phyloP scores from a whole-genome alignment of 805 yeast species.

The Wickerhamiella brachini region DNA sequence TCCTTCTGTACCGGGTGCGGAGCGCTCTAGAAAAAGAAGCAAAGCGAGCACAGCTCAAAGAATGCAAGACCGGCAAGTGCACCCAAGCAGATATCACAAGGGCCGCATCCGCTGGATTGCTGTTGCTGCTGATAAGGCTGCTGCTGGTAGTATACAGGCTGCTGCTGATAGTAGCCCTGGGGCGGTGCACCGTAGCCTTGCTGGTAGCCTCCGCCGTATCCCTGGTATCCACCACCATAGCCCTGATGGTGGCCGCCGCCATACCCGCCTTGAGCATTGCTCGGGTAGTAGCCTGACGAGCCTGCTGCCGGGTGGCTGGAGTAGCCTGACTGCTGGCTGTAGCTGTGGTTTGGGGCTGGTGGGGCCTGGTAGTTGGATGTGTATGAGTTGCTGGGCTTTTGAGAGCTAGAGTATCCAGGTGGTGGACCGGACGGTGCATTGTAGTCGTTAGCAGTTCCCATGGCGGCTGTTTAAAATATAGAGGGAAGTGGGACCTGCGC shows the following conservation, averaged over 20 bases:
- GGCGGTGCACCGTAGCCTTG: not conserved
- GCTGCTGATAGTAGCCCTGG: not conserved
- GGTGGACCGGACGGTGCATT: not conserved
- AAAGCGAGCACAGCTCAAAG: not conserved
- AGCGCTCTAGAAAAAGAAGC: not conserved
- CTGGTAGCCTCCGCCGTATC: not conserved
- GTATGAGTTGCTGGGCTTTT: not conserved
- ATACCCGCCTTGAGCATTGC: not conserved
- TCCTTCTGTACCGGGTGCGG: not conserved
- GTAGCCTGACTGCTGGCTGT: not conserved
- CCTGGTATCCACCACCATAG: not conserved
- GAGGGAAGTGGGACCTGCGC: not conserved
- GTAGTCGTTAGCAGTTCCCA: not conserved
- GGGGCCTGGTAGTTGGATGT: not conserved
- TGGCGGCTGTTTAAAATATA: not conserved
- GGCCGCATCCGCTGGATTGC: not conserved
- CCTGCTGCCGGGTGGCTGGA: not conserved
- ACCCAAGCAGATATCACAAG: not conserved
- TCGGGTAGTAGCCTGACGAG: not conserved
- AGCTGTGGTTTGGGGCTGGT: not conserved
- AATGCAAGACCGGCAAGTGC: not conserved
- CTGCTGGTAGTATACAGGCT: conserved; percentile 4
- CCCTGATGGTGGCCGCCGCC: not conserved
- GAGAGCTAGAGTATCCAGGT: not conserved
- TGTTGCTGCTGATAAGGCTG: not conserved